phyloP scores from a whole-genome alignment of 1,284 basidiomycete genomes.

The Microbotryum violaceum region DNA sequence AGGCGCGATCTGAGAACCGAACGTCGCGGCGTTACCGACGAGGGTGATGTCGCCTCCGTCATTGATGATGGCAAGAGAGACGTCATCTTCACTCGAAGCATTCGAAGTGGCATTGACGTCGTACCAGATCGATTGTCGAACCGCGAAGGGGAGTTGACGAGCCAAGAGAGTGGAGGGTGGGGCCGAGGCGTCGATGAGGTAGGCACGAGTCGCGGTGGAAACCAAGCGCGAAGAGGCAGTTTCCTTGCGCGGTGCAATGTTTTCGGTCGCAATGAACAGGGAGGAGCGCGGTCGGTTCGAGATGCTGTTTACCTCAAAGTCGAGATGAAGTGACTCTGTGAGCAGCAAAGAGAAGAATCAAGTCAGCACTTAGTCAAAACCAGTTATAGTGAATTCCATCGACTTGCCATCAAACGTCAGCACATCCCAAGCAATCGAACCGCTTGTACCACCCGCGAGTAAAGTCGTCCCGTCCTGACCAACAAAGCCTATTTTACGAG shows the following conservation, averaged over 20 bases:
- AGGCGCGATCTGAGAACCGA: slow-evolving; percentile 4
- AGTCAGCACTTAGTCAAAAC: slow-evolving; percentile 4
- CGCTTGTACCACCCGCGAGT: slow-evolving; percentile 49
- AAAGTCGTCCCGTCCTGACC: slow-evolving; percentile 54
- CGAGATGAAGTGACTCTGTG: slow-evolving; percentile 15
- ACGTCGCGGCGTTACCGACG: slow-evolving; percentile 18
- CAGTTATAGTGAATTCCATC: not conserved
- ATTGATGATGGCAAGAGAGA: slow-evolving; percentile 24
- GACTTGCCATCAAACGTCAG: slow-evolving; percentile 59
- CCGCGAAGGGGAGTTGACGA: slow-evolving; percentile 16
- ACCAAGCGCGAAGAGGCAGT: not conserved
- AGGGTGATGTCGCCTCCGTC: slow-evolving; percentile 10
- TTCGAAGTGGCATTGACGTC: slow-evolving; percentile 3
- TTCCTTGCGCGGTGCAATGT: not conserved
- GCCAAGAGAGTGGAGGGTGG: slow-evolving; percentile 9
- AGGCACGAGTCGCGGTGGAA: not conserved
- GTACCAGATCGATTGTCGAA: slow-evolving; percentile 12
- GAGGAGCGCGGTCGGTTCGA: not conserved
- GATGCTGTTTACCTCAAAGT: slow-evolving; percentile 16
- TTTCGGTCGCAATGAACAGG: slow-evolving; percentile 9
- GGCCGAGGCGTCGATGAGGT: not conserved
- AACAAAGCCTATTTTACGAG: slow-evolving; percentile 49
- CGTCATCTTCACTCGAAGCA: not conserved
- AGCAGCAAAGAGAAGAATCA: slow-evolving; percentile 48
- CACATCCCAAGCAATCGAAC: slow-evolving; percentile 72